Base-by-base conservation (phyloP, 306 rosid genomes). In the Glycine latifolia region DNA sequence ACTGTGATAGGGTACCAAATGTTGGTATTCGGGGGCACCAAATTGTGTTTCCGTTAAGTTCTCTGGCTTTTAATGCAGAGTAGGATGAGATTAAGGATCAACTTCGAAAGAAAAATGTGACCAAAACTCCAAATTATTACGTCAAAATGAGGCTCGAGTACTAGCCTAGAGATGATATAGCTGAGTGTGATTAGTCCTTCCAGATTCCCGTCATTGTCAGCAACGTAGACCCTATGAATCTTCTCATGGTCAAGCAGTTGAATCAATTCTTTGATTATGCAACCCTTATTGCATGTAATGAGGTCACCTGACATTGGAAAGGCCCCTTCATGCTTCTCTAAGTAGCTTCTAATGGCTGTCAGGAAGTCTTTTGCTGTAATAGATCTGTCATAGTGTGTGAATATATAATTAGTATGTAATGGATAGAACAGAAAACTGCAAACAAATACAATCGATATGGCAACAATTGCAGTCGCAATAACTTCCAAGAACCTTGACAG, bases 121-220 rank as follows among this genome's bases (percentile, higher is more conserved):
- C 52, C 47, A 35, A 62, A 69, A 58, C 48, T 77, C 58, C n/a
- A 26, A 63, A 61, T 52, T 52, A 87, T 50, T 46, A 84, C 77
- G 35, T 68, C 58, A 85, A 47, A 68, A 56, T 76, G 94, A 10
- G 98, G 97, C 60, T 94, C 97, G 10, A 90, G 94, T 17, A 94
- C 98, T n/a, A 94, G 91, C 89, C 80, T 91, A 16, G 98, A 94
- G 88, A 94, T 91, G 76, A 94, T 91, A 82, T 94, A 97, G 66
- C 95, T 84, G 3, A 94, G 90, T 1, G 98, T 94, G 76, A 94
- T 84, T 39, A 94, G 87, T 84, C 98, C 98, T 79, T 88, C 89
- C 59, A 94, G 88, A 77, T 90, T 83, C 15, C 92, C 97, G 15
- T 91, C 86, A 14, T 81, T 76, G 46, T 85, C 87, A 8, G 90